These are phyloP conservation scores for Kuraishia capsulata DNA, from an alignment of 805 yeast genomes.

Conservation along the genomic window DNA sequence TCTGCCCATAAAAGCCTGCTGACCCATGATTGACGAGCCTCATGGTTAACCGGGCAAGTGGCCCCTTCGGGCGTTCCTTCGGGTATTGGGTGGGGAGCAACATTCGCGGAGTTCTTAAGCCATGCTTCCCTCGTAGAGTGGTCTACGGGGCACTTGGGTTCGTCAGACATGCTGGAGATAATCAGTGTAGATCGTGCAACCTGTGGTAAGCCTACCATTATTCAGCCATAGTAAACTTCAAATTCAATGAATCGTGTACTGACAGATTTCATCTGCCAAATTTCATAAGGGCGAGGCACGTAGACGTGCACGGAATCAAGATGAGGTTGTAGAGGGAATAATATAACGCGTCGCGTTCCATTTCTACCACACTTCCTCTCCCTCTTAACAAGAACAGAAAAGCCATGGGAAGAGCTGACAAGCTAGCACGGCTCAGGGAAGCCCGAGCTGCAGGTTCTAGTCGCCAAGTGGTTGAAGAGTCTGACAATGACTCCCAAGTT, in stretches of 20 bases:
- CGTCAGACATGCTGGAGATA: background rate
- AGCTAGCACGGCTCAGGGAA: slow-evolving; percentile 52
- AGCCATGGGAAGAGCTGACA: slow-evolving; percentile 32
- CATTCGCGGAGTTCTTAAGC: slow-evolving; percentile 28
- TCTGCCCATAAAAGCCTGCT: slow-evolving; percentile 4
- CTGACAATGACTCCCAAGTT: slow-evolving; percentile 38
- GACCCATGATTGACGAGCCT: slow-evolving; percentile 28
- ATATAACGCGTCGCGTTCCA: slow-evolving; percentile 1
- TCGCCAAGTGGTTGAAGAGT: slow-evolving; percentile 23
- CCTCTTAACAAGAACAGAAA: background rate
- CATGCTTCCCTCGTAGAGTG: slow-evolving; percentile 51
- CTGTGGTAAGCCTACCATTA: too few relatives aligned
- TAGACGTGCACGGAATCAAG: too few relatives aligned
- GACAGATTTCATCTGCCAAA: too few relatives aligned
- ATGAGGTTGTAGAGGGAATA: too few relatives aligned
- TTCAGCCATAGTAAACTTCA: too few relatives aligned
- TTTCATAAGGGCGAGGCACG: too few relatives aligned
- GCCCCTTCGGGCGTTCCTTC: slow-evolving; percentile 16
- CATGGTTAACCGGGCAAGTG: slow-evolving; percentile 29
- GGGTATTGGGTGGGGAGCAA: slow-evolving; percentile 4
- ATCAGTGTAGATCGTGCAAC: too few relatives aligned
- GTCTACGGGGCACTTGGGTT: slow-evolving; percentile 56
- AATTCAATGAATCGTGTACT: too few relatives aligned
- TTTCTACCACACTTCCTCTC: background rate
- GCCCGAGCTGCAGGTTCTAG: slow-evolving; percentile 54